These are phyloP conservation scores for Prunus salicina DNA, from an alignment of 306 rosid species.

Conservation along the genomic window DNA sequence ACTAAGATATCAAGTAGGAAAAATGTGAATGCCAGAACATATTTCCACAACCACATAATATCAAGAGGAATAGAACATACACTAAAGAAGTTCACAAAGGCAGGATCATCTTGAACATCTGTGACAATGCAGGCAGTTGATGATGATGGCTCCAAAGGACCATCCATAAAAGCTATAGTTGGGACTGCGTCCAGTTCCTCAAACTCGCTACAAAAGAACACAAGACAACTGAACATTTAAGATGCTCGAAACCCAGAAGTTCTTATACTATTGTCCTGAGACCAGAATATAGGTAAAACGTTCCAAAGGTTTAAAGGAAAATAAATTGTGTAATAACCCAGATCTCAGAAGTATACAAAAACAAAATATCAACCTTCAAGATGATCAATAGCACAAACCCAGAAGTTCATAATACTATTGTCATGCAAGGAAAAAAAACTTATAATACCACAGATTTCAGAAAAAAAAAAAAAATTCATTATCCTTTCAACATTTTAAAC, in stretches of 20 bases:
- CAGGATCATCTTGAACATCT: conserved; percentile 53
- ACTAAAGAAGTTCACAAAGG: conserved; percentile 45
- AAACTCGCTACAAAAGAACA: conserved; percentile 48
- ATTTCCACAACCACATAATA: background rate
- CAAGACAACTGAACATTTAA: background rate
- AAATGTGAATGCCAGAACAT: conserved; percentile 9
- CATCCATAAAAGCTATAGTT: conserved; percentile 43
- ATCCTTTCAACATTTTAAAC: background rate
- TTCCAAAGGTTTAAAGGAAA: background rate
- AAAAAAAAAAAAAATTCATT: background rate
- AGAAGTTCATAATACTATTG: background rate
- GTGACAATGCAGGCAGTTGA: conserved; percentile 45
- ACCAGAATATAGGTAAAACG: background rate
- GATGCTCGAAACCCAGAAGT: background rate
- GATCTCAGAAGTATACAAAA: background rate
- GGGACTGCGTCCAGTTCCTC: conserved; percentile 74
- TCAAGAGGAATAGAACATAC: conserved; percentile 1
- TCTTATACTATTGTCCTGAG: background rate
- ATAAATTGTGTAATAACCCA: background rate
- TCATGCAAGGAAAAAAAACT: background rate
- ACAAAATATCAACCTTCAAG: background rate
- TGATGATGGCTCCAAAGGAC: conserved; percentile 51
- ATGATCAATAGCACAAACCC: background rate
- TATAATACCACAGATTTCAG: background rate
- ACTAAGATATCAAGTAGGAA: background rate